Base-by-base conservation (phyloP, 768 basidiomycete species). In the Kwoniella sp. region DNA sequence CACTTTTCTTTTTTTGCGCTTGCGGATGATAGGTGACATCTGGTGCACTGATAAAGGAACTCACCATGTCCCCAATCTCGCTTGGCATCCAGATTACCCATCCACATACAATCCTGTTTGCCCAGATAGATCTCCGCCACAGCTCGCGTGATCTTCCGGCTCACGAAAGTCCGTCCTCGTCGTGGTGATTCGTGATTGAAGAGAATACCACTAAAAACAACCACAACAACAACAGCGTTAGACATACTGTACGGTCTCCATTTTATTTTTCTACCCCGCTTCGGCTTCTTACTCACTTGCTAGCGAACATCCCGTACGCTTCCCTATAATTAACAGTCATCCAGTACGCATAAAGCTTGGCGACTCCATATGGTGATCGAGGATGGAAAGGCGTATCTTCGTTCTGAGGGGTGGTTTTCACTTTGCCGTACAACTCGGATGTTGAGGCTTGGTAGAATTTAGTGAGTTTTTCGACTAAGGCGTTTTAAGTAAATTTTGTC, bases 171-270 rank as follows among this genome's bases (percentile, higher is more conserved):
- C 77, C 93, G 83, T 22, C 94, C 94, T 71, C 94, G 85, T 54
- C 94, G 85, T 15, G 95, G 94, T 71, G 92, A 95, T 83, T 98
- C 94, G 82, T 97, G 94, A 79, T 97, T 96, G 87, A 96, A 98
- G 71, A 97, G 81, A 76, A 98, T 97, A 52, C 94, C 94, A 80
- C 65, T 72, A 62, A 21, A 26, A 47, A 19, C 17, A 17, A 53
- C 13, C 10, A 27, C 36, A 1, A 17, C n/a, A 53, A 50, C n/a
- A 15, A n/a, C n/a, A n/a, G n/a, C n/a, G n/a, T n/a, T n/a, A n/a
- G n/a, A n/a, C n/a, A n/a, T n/a, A n/a, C n/a, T n/a, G n/a, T n/a
- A n/a, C n/a, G n/a, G n/a, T n/a, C n/a, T n/a, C n/a, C 33, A 33
- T 33, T 33, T 13, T 15, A 10, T 44, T 44, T 4, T 19, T 44